These are phyloP conservation scores for Fusarium sp. DNA, from an alignment of 2,329 filamentous ascomycete genomes.

Conservation along the genomic window DNA sequence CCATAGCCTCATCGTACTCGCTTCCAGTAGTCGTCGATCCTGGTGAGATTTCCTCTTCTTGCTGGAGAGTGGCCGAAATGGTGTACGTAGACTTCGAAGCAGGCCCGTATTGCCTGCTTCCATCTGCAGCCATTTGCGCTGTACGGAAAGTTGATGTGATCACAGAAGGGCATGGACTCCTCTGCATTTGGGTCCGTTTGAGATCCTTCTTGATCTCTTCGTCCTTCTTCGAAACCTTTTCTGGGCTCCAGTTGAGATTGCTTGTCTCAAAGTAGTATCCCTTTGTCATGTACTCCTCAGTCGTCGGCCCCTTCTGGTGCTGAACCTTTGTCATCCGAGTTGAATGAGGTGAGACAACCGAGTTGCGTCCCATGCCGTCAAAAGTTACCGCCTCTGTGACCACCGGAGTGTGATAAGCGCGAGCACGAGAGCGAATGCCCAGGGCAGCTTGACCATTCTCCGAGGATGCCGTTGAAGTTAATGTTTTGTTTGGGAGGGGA, in stretches of 20 bases:
- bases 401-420: not conserved
- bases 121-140: not conserved
- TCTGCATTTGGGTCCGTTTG: not conserved
- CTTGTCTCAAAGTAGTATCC: conserved; percentile 19
- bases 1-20: too few species aligned
- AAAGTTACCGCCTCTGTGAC: too few species aligned
- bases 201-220: not conserved
- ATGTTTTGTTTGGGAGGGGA: not conserved
- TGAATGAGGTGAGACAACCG: too few species aligned
- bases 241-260: conserved; percentile 31
- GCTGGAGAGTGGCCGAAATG: not conserved
- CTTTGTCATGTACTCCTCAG: conserved; percentile 54
- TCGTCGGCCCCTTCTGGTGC: conserved; percentile 60
- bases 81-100: not conserved
- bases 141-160: conserved; percentile 3
- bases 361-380: too few species aligned
- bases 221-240: conserved; percentile 28
- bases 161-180: not conserved
- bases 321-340: not conserved
- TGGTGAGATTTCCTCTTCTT: too few species aligned
- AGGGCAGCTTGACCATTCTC: not conserved
- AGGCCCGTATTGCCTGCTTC: not conserved
- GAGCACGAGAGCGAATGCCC: too few species aligned
- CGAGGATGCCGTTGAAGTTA: not conserved
- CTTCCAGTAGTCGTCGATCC: too few species aligned